Evolutionary conservation across 2,329 filamentous ascomycete genomes (phyloP).

Genomic region (Chrysoporthe austroafricana): DNA sequence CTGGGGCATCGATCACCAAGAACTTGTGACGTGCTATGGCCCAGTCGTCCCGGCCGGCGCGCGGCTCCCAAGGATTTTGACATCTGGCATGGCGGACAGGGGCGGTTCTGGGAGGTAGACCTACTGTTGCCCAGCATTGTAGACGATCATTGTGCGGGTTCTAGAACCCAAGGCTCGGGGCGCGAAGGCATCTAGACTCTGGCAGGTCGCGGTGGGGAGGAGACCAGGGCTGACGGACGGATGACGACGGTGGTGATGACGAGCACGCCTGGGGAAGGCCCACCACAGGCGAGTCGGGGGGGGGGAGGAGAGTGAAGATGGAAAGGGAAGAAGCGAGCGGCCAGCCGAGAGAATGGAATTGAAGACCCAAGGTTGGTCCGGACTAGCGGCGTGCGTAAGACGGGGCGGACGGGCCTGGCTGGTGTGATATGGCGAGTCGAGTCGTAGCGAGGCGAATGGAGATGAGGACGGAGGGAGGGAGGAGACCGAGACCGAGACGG

Average conservation of each 20-base stretch:
- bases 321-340: background rate
- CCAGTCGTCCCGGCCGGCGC: conserved; percentile 12
- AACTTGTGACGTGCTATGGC: background rate
- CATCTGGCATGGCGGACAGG: background rate
- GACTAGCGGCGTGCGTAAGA: background rate
- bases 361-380: background rate
- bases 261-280: background rate
- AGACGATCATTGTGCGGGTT: conserved; percentile 28
- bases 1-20: conserved; percentile 17
- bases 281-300: background rate
- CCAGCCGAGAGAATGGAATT: background rate
- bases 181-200: conserved; percentile 26
- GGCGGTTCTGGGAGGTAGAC: background rate
- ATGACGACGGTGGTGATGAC: background rate
- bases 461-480: too few species aligned
- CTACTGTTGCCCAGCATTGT: conserved; percentile 30
- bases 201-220: background rate
- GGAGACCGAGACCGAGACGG: too few species aligned
- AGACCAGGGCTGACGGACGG: background rate
- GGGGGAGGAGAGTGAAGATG: background rate
- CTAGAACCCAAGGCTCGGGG: conserved; percentile 26
- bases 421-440: too few species aligned
- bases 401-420: too few species aligned
- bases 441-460: too few species aligned
- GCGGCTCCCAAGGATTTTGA: conserved; percentile 15